Evolutionary conservation across 805 yeast species (phyloP), one percentile per base, ranked within the genome.

Genomic region (Pichia californica): DNA sequence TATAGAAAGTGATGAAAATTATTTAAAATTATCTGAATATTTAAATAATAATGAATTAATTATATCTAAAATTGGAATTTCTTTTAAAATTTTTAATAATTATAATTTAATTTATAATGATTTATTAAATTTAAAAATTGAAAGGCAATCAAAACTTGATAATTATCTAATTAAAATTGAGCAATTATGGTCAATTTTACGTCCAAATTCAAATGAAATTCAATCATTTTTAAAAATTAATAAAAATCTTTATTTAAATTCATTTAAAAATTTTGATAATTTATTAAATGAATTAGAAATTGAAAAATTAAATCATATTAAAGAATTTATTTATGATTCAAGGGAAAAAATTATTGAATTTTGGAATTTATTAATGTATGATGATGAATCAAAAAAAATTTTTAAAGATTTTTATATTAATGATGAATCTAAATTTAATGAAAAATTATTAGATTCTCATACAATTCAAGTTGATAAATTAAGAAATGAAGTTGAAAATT

Each of bases 361-460:
- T 10, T 88, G 95, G 89, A 66, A 71, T 29, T 61, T 68, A 8
- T 61, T 89, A 52, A 79, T 73, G 58, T 82, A 73, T 48, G 70
- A 83, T 1, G 71, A 69, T 1, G 70, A 66, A 1, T 79, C 81
- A 40, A 70, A 75, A 50, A 48, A 46, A 1, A 57, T 56, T 2
- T 84, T 86, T 59, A 58, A 67, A 27, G 70, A 71, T 10, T 54
- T 48, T 20, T 68, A 58, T 53, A 63, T 62, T 36, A 54, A 60
- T 6, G 74, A 71, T 32, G 66, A 66, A 5, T 40, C 59, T 3
- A 19, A 41, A 14, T 75, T 62, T 38, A 77, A 80, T 46, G 96
- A 88, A 48, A 61, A 64, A 0, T 58, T 85, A 1, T 66, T 89
- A 42, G 72, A 70, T 3, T 67, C 67, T 4, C 88, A 88, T 58